Conservation (phyloP, 805 yeast species). For the Candida vaughaniae region DNA sequence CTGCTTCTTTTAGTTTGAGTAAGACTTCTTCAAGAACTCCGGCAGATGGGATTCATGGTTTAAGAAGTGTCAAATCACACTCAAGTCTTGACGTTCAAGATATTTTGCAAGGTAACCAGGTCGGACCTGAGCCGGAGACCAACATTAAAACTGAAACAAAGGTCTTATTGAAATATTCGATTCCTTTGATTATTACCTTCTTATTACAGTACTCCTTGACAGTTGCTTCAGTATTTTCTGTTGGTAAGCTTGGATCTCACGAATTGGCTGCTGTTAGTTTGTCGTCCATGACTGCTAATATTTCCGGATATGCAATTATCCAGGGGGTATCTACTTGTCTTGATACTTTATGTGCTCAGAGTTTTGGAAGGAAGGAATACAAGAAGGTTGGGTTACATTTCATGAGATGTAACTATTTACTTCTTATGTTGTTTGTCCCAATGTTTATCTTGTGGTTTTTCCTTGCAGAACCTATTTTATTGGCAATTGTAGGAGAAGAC, state of each 20-base stretch:
- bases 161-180: slow-evolving; percentile 40
- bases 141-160: slow-evolving; percentile 35
- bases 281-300: slow-evolving; percentile 76
- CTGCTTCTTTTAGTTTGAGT: slow-evolving; percentile 1
- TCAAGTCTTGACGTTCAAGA: slow-evolving; percentile 11
- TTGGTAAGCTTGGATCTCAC: slow-evolving; percentile 67
- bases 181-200: slow-evolving; percentile 66
- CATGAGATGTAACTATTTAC: slow-evolving; percentile 62
- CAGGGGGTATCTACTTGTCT: slow-evolving; percentile 79
- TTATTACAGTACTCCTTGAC: slow-evolving; percentile 70
- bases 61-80: slow-evolving; percentile 20
- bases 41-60: slow-evolving; percentile 5
- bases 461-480: slow-evolving; percentile 51
- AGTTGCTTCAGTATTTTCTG: slow-evolving; percentile 75
- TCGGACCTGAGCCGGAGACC: slow-evolving; percentile 45
- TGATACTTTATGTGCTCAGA: slow-evolving; percentile 77
- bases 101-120: slow-evolving; percentile 11
- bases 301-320: slow-evolving; percentile 70
- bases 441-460: slow-evolving; percentile 61
- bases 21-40: slow-evolving; percentile 5
- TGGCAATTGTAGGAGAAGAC: slow-evolving; percentile 23
- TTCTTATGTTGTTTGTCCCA: slow-evolving; percentile 51
- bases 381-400: slow-evolving; percentile 67
- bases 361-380: slow-evolving; percentile 67
- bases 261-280: slow-evolving; percentile 76